Base-by-base conservation (phyloP, 305 asterid genomes). In the Fraxinus sp. region DNA sequence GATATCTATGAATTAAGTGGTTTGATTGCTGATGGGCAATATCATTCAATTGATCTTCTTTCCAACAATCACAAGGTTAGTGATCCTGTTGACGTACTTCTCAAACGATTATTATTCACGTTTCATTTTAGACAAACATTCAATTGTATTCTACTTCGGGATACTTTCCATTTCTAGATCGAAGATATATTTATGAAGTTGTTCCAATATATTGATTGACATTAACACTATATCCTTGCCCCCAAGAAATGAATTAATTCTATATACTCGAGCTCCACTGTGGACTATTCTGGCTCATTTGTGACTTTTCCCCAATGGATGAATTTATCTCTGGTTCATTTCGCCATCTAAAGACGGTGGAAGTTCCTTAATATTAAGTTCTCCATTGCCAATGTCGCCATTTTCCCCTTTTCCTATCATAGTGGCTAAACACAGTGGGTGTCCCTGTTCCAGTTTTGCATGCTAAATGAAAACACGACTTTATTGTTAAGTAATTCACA, bases 51-150 rank as follows among this genome's bases (percentile, higher is more conserved):
- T 33, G 97, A 94, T 84, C 87, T 95, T 80, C 94, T 95, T 84
- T 86, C 96, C 5, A 93, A 95, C 16, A 83, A 83, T 83, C 95
- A 94, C 86, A 95, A 93, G 98, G 99, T 94, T 80, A 46, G 97
- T 79, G 33, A 84, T 87, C 85, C 68, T 32, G 71, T 59, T 2
- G 18, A 49, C 0, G 5, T 18, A 3, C 59, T 49, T 49, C 59
- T 49, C 59, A 13, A 49, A 49, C 20, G 18, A 49, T 49, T 49
- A 49, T 49, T 49, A 49, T 49, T 49, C 59, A 49, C 18, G 5
- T 49, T 46, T 49, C 59, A 49, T 13, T 49, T 49, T 49, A 49
- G 20, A 49, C 20, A 49, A 49, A 49, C 59, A 14, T 49, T 49
- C 18, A 3, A 11, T 46, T 46, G 14, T 46, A 46, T 16, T 46